phyloP scores from a whole-genome alignment of 805 yeast genomes.

The Saturnispora dispora region DNA sequence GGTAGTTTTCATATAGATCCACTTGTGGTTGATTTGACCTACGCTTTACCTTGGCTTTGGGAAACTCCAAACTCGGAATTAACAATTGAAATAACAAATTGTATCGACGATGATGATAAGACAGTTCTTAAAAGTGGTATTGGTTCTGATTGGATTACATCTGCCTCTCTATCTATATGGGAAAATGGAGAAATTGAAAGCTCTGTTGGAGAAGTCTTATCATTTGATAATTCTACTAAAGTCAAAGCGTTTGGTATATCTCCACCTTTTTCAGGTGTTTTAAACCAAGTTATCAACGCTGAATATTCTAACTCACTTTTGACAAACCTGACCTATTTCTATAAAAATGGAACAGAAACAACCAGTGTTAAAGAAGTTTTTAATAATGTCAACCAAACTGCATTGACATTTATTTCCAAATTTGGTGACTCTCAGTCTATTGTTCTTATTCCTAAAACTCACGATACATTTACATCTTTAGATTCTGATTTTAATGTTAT shows the following conservation, averaged over 20 bases:
- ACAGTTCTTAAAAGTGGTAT: conserved; percentile 26
- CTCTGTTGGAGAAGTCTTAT: conserved; percentile 31
- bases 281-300: conserved; percentile 34
- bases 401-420: conserved; percentile 30
- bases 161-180: conserved; percentile 49
- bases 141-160: conserved; percentile 51
- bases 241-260: conserved; percentile 28
- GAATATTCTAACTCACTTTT: conserved; percentile 26
- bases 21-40: conserved; percentile 62
- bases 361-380: conserved; percentile 24
- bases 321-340: conserved; percentile 30
- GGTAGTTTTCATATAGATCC: conserved; percentile 67
- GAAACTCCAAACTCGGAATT: conserved; percentile 28
- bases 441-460: conserved; percentile 18
- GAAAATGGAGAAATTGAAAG: conserved; percentile 34
- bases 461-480: conserved; percentile 20
- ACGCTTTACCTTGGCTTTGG: conserved; percentile 66
- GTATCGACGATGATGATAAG: conserved; percentile 32
- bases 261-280: conserved; percentile 30
- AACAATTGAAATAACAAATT: conserved; percentile 45
- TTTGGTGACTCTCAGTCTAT: conserved; percentile 34
- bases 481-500: conserved; percentile 17
- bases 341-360: conserved; percentile 31
- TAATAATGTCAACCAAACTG: conserved; percentile 29
- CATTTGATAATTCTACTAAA: conserved; percentile 24